Base-by-base conservation (phyloP, 352 stramenopile genomes). In the Aphanomyces cochlioides region DNA sequence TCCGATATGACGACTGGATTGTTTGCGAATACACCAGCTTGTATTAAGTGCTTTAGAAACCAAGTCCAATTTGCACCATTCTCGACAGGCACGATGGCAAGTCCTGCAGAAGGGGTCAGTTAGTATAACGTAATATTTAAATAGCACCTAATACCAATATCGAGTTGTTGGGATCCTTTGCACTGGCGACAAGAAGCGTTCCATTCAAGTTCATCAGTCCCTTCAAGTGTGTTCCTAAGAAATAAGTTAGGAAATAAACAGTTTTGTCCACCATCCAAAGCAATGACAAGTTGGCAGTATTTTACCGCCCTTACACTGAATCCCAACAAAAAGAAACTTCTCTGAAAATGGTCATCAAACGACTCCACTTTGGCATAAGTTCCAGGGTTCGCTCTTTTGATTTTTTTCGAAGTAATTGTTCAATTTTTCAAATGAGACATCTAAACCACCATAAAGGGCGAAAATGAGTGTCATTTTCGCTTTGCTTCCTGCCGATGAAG, bases 131-230 rank as follows among this genome's bases (percentile, higher is more conserved):
- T n/a, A 2, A 15, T n/a, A 53, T 53, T 53, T 19, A n/a, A 53
- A 15, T 53, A 53, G 13, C n/a, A 53, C 45, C 45, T n/a, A 53
- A 19, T 15, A 53, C 2, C n/a, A 53, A 53, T 1, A 19, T 15
- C n/a, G 13, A n/a, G 2, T 53, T 53, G 45, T 53, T 53, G 13
- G 45, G 45, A 53, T 53, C 45, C 45, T 53, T 53, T 53, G 45
- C n/a, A 15, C 13, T 53, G n/a, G 45, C 45, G 45, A 53, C 13
- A n/a, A 53, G 45, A 15, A 53, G 45, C 45, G n/a, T 53, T 15
- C 45, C 45, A 19, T 53, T 53, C 45, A 19, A n/a, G 45, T 53
- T 53, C 45, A 53, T 19, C 13, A 53, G 13, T 15, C n/a, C 45
- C 45, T 53, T 53, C 13, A 53, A 19, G 45, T 53, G n/a, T 53